Conservation (phyloP, 352 stramenopile species). For the Globisporangium splendens region DNA sequence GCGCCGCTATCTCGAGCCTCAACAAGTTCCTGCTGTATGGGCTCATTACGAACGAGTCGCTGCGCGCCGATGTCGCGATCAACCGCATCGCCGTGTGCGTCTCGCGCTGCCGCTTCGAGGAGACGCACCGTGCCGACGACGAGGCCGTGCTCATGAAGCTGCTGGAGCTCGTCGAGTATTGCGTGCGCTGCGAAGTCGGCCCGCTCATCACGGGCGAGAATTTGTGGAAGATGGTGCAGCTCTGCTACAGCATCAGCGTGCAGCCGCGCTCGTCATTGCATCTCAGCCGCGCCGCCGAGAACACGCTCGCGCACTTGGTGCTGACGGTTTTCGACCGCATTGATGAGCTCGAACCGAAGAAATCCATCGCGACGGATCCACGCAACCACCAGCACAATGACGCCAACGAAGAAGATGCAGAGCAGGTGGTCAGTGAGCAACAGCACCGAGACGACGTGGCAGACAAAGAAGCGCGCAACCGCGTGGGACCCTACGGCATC, state of each 20-base stretch:
- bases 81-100: conserved; percentile 93
- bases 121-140: conserved; percentile 90
- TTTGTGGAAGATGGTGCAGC: conserved; percentile 95
- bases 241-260: conserved; percentile 95
- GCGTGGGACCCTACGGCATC: conserved; percentile 75
- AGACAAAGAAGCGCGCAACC: conserved; percentile 11
- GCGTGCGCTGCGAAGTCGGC: conserved; percentile 90
- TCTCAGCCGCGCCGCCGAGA: conserved; percentile 92
- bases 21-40: conserved; percentile 99
- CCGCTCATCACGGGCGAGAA: conserved; percentile 89
- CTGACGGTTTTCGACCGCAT: conserved; percentile 95
- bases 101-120: conserved; percentile 94
- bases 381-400: neutral
- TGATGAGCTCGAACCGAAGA: conserved; percentile 54
- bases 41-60: conserved; percentile 90
- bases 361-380: neutral
- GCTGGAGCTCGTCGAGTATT: conserved; percentile 95
- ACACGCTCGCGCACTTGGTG: conserved; percentile 95
- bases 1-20: conserved; percentile 92
- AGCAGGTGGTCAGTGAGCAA: neutral
- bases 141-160: conserved; percentile 95
- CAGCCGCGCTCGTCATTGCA: conserved; percentile 87
- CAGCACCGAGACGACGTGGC: neutral
- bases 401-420: neutral
- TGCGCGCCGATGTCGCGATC: conserved; percentile 88